phyloP scores from a whole-genome alignment of 176 grass and related monocot genomes.

The Pharus latifolius region DNA sequence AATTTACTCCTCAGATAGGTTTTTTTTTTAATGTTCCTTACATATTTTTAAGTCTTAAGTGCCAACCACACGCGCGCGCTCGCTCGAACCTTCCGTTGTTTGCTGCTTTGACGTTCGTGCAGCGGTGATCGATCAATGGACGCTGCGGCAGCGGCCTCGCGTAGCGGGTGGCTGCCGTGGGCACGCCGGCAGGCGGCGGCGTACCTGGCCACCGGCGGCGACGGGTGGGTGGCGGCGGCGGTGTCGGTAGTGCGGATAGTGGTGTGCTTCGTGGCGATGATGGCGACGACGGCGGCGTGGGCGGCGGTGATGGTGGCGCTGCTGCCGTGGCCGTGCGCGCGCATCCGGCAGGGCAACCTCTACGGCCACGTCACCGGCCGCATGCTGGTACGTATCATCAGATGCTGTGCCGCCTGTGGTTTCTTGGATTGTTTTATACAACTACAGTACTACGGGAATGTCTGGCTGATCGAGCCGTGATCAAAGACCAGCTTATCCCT shows the following conservation, averaged over 20 bases:
- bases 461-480: background rate
- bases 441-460: background rate
- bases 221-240: constrained; percentile 14
- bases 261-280: constrained; percentile 38
- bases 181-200: background rate
- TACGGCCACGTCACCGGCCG: constrained; percentile 46
- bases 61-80: too few species aligned
- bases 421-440: background rate
- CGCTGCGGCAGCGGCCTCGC: background rate
- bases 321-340: constrained; percentile 40
- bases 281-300: constrained; percentile 30
- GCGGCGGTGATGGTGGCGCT: constrained; percentile 35
- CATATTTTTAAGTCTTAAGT: too few species aligned
- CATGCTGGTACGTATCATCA: constrained; percentile 21
- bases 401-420: too few species aligned
- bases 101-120: background rate
- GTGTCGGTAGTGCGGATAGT: constrained; percentile 24
- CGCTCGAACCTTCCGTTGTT: too few species aligned
- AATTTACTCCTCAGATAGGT: too few species aligned
- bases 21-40: too few species aligned
- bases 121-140: too few species aligned
- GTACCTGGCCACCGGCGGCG: constrained; percentile 9
- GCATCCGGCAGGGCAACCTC: constrained; percentile 34
- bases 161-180: background rate
- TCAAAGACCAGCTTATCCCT: background rate